Evolutionary conservation across 345 rosid genomes (phyloP), one percentile per base, ranked within the genome.

Genomic region (Mangifera indica): DNA sequence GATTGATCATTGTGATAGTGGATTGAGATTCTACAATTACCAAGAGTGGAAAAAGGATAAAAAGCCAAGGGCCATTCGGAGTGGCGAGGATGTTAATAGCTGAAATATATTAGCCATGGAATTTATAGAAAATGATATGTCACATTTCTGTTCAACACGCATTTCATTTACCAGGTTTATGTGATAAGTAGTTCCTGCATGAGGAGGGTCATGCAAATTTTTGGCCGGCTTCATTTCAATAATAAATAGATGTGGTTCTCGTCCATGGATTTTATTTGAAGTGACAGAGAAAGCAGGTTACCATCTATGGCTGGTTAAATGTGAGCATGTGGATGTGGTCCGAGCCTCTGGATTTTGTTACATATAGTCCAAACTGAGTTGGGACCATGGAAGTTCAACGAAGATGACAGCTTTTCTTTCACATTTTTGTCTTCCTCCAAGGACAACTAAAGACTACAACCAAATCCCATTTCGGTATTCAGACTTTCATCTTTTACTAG

Each of bases 1-100:
- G 69, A 79, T 80, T 78, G 40, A 74, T 60, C 42, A 37, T 37
- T 5, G 13, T 74, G 54, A 18, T 26, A 20, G 60, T 24, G 61
- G 54, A 51, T 67, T 69, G 73, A 25, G 86, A 72, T 55, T 80
- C n/a, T 40, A 60, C 66, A 9, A 48, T 13, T 4, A 67, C 60
- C 25, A 73, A 46, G 34, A 76, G 42, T 4, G 72, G 73, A 51
- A 81, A 72, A 63, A 83, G 72, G 52, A 83, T 58, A 54, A 78
- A 58, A 61, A 77, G 37, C 70, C 55, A 83, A 73, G 54, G 54
- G 73, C 65, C 80, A 82, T 78, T 59, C 22, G 14, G 26, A 32
- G 14, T 8, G 42, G 32, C 1, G 52, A 34, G 24, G 29, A 15
- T 42, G 15, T 3, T 40, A 22, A 4, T 0, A 26, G 15, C 48